Conservation (phyloP, 176 grass and related monocot species). For the Aegilops speltoides region DNA sequence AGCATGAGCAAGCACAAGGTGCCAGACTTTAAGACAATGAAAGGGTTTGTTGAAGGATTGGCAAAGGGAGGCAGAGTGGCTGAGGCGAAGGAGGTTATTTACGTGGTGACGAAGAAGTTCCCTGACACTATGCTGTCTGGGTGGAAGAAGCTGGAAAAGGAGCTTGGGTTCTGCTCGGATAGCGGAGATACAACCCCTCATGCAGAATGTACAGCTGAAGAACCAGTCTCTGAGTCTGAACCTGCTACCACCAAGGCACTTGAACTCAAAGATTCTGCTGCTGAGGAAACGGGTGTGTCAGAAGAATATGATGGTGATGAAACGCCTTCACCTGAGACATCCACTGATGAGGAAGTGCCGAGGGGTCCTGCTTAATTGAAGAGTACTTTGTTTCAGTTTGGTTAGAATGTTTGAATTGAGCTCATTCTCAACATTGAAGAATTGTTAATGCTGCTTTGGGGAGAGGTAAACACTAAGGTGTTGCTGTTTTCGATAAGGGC, state of each 20-base stretch:
- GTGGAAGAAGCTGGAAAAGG: constrained; percentile 65
- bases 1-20: constrained; percentile 46
- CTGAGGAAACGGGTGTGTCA: background rate
- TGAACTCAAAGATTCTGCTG: constrained; percentile 24
- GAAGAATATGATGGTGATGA: constrained; percentile 36
- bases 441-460: constrained; percentile 11
- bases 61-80: constrained; percentile 43
- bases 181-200: background rate
- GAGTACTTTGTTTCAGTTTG: constrained; percentile 12
- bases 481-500: background rate
- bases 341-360: constrained; percentile 16
- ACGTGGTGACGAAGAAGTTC: constrained; percentile 33
- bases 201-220: constrained; percentile 13
- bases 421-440: constrained; percentile 12
- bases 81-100: constrained; percentile 48
- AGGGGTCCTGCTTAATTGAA: constrained; percentile 17
- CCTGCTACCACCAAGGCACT: background rate
- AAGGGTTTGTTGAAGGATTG: constrained; percentile 52
- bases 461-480: constrained; percentile 20
- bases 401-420: constrained; percentile 28
- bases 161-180: constrained; percentile 50
- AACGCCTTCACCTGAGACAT: background rate
- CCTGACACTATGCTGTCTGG: constrained; percentile 33
- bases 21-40: constrained; percentile 49
- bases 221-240: constrained; percentile 7